phyloP scores from a whole-genome alignment of 148 eudicot species.

The Selenicereus undatus region DNA sequence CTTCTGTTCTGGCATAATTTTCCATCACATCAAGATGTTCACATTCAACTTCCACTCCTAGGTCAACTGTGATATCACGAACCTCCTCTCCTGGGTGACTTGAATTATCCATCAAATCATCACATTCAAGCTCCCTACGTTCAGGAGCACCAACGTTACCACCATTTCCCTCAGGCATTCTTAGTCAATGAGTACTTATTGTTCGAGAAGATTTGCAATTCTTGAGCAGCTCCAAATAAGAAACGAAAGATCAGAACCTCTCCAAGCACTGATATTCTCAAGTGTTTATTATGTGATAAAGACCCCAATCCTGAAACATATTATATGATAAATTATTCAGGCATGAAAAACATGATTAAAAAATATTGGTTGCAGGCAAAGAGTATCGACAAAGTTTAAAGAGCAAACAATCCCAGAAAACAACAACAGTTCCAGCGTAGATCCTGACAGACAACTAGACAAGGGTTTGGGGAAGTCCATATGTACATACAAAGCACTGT shows the following conservation, averaged over 20 bases:
- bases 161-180: conserved; percentile 23
- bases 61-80: conserved; percentile 5
- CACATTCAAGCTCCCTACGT: conserved; percentile 16
- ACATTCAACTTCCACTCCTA: not conserved
- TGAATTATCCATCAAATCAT: not conserved
- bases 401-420: not conserved
- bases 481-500: not conserved
- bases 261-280: not conserved
- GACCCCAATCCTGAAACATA: conserved; percentile 1
- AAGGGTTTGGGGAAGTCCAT: not conserved
- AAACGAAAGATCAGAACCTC: not conserved
- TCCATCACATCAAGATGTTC: not conserved
- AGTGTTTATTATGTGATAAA: not conserved
- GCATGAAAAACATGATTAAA: not conserved
- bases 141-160: conserved; percentile 15
- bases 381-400: not conserved
- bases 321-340: not conserved
- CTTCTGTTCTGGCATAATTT: not conserved
- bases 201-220: conserved; percentile 1
- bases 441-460: not conserved
- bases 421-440: not conserved
- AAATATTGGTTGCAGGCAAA: not conserved
- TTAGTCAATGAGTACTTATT: conserved; percentile 10
- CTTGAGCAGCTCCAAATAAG: conserved; percentile 11
- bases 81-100: not conserved